phyloP scores from a whole-genome alignment of 2,329 filamentous ascomycete species.

The Penicillium occitanis region DNA sequence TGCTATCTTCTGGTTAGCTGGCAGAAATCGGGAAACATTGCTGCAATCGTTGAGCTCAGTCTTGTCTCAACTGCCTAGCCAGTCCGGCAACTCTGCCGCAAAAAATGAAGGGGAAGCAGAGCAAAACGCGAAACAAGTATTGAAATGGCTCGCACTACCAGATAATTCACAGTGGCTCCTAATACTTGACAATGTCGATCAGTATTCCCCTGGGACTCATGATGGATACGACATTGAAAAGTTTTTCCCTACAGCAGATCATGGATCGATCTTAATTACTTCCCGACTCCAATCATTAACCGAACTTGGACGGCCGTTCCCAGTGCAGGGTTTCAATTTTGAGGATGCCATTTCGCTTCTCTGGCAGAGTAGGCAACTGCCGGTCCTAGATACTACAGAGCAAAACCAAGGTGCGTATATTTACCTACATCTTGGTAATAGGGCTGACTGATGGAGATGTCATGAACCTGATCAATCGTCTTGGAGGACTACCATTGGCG shows the following conservation, averaged over 20 bases:
- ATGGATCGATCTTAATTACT: conserved; percentile 47
- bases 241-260: conserved; percentile 26
- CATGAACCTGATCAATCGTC: conserved; percentile 32
- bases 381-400: background rate
- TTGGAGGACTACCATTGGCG: conserved; percentile 51
- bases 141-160: background rate
- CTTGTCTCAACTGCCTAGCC: conserved; percentile 20
- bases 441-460: conserved; percentile 27
- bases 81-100: background rate
- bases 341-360: background rate
- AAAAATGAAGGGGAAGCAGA: background rate
- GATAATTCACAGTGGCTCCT: conserved; percentile 1
- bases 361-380: conserved; percentile 1
- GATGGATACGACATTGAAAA: conserved; percentile 3
- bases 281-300: conserved; percentile 36
- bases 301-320: conserved; percentile 35
- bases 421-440: background rate
- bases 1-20: conserved; percentile 23
- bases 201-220: background rate
- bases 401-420: background rate
- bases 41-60: conserved; percentile 26
- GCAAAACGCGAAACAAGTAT: background rate
- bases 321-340: conserved; percentile 33
- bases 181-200: conserved; percentile 9
- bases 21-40: conserved; percentile 25